Percentiles rank a stretch among this genome's conserved stretches.
phyloP scores from a whole-genome alignment of 2,329 filamentous ascomycete species.

The Colletotrichum cuscutae region DNA sequence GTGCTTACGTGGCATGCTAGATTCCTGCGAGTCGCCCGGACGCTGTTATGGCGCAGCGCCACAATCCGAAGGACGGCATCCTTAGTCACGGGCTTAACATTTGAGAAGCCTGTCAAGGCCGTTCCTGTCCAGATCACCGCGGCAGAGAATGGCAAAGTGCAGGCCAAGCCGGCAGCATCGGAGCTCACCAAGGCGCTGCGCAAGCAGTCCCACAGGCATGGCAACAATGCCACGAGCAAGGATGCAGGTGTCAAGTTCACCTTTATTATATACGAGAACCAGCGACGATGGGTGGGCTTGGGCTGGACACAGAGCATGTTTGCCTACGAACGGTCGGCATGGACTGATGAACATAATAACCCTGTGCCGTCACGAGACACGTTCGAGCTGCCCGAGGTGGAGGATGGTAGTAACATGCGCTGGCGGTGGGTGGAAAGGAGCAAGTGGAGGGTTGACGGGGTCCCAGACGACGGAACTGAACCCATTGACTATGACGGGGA shows the following conservation, averaged over 20 bases:
- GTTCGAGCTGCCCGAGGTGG: slow-evolving; percentile 70
- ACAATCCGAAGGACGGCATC: slow-evolving; percentile 75
- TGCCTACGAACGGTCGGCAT: slow-evolving; percentile 87
- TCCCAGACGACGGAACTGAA: slow-evolving; percentile 61
- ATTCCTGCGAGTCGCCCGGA: slow-evolving; percentile 84
- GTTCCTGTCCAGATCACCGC: slow-evolving; percentile 28
- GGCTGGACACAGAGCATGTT: slow-evolving; percentile 95
- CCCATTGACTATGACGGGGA: slow-evolving; percentile 64
- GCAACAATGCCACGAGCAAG: slow-evolving; percentile 52
- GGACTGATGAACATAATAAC: slow-evolving; percentile 97
- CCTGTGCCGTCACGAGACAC: slow-evolving; percentile 78
- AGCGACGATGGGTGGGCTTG: slow-evolving; percentile 92
- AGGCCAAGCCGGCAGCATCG: slow-evolving; percentile 50
- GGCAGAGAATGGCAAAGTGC: slow-evolving; percentile 33
- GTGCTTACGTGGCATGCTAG: slow-evolving; percentile 92
- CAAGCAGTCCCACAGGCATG: slow-evolving; percentile 40
- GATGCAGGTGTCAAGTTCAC: slow-evolving; percentile 92
- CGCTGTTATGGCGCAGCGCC: slow-evolving; percentile 89
- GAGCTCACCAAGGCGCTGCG: slow-evolving; percentile 58
- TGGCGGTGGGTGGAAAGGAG: slow-evolving; percentile 86
- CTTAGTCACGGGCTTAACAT: slow-evolving; percentile 83
- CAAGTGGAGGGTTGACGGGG: slow-evolving; percentile 88
- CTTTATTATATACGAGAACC: slow-evolving; percentile 96
- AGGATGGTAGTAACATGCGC: slow-evolving; percentile 65
- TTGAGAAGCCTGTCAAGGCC: slow-evolving; percentile 62